Evolutionary conservation across 805 yeast genomes (phyloP).

Genomic region (Starmera quercuum): DNA sequence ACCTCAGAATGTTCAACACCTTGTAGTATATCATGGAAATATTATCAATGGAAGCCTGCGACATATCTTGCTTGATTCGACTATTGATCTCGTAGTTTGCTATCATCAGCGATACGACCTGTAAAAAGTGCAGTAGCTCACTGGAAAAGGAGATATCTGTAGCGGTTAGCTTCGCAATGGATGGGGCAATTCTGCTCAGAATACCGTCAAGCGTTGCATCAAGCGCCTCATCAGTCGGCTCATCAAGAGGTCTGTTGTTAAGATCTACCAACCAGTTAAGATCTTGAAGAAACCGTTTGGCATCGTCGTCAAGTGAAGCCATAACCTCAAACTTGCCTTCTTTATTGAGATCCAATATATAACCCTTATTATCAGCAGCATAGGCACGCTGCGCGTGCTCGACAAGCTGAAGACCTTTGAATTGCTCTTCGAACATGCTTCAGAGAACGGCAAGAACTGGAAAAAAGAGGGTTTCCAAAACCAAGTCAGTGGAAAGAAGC

Average conservation of each 20-base stretch:
- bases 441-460: too few relatives aligned
- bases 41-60: constrained; percentile 6
- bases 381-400: too few relatives aligned
- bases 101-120: constrained; percentile 7
- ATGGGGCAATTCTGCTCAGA: neutral
- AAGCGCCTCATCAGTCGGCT: neutral
- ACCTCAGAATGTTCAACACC: constrained; percentile 5
- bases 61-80: constrained; percentile 10
- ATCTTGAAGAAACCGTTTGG: neutral
- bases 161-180: neutral
- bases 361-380: too few relatives aligned
- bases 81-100: constrained; percentile 12
- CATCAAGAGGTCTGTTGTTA: neutral
- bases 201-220: neutral
- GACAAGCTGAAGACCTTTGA: too few relatives aligned
- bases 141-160: neutral
- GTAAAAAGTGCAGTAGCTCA: constrained; percentile 1
- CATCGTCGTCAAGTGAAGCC: too few relatives aligned
- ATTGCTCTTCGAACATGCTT: too few relatives aligned
- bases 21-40: constrained; percentile 9
- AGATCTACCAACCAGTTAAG: neutral
- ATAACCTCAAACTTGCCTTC: neutral
- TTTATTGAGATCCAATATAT: too few relatives aligned
- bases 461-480: too few relatives aligned
- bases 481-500: too few relatives aligned